Evolutionary conservation across 169 alveolate species (phyloP), one percentile per base, ranked within the genome.

Genomic region (Babesia caballi): DNA sequence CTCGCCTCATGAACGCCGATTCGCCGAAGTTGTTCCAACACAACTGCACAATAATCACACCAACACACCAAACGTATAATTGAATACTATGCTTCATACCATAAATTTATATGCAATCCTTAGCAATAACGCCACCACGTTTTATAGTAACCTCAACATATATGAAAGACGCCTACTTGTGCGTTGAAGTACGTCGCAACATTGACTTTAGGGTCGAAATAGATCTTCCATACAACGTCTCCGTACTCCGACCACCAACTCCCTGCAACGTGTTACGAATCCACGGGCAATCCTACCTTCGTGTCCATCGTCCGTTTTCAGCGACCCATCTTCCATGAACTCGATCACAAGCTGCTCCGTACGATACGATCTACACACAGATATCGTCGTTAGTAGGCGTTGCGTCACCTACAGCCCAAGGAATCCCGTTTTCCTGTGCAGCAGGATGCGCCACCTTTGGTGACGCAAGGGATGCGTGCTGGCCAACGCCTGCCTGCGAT

Each of bases 211-310:
- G 58, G 66, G 9, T 77, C 56, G 46, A 67, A 38, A 19, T 54
- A 71, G 25, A 77, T 52, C 50, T 77, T 77, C 85, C 85, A 77
- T 3, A 57, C 33, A 40, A 77, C 42, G 30, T 77, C 71, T 11
- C 85, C 85, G 56, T 50, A 66, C 36, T 77, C 85, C 17, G 69
- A 50, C 82, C 81, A 77, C 85, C 85, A 77, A 15, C 7, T 38
- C 11, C 85, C 85, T 77, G 66, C 36, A 40, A 6, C 7, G 9
- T 15, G 19, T 36, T 58, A 17, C 32, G 9, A 5, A 9, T 35
- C n/a, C 1, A 2, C 27, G 1, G 46, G 21, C 32, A 14, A 33
- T 21, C 50, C 0, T 77, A 77, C 85, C 85, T n/a, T 23, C 27
- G 32, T 60, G 63, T 23, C 85, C 85, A 21, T 58, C 23, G 58